Evolutionary conservation across 2,329 filamentous ascomycete genomes (phyloP).

Genomic region (Colletotrichum navitas): DNA sequence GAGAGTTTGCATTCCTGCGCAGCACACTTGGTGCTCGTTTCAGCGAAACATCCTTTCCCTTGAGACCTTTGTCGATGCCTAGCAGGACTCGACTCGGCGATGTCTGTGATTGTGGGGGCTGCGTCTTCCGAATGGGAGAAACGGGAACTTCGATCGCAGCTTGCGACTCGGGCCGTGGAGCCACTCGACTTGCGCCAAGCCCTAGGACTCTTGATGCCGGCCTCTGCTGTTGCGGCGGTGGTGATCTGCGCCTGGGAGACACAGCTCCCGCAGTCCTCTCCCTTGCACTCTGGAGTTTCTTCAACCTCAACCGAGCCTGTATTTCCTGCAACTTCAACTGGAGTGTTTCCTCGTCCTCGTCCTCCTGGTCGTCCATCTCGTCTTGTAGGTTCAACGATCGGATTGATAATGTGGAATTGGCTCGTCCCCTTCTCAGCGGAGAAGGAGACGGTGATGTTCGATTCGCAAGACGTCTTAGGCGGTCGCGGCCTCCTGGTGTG

Average conservation of each 20-base stretch:
- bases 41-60: slow-evolving; percentile 84
- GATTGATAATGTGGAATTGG: slow-evolving; percentile 46
- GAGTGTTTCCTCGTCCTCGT: slow-evolving; percentile 90
- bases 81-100: slow-evolving; percentile 85
- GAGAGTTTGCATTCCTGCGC: slow-evolving; percentile 50
- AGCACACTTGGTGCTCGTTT: slow-evolving; percentile 74
- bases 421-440: slow-evolving; percentile 65
- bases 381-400: slow-evolving; percentile 43
- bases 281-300: slow-evolving; percentile 81
- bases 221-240: slow-evolving; percentile 36
- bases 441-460: slow-evolving; percentile 78
- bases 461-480: slow-evolving; percentile 76
- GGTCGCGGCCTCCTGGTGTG: slow-evolving; percentile 83
- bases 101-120: slow-evolving; percentile 65
- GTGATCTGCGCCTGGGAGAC: slow-evolving; percentile 31
- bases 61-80: slow-evolving; percentile 90
- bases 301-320: slow-evolving; percentile 87
- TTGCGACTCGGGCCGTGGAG: slow-evolving; percentile 45
- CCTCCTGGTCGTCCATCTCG: slow-evolving; percentile 59
- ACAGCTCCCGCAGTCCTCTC: slow-evolving; percentile 49
- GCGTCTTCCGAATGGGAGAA: slow-evolving; percentile 74
- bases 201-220: slow-evolving; percentile 47
- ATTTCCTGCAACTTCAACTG: slow-evolving; percentile 90
- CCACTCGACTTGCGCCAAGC: slow-evolving; percentile 41
- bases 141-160: slow-evolving; percentile 77